Evolutionary conservation across 148 eudicot species (phyloP).

Genomic region (Spergularia bocconei): DNA sequence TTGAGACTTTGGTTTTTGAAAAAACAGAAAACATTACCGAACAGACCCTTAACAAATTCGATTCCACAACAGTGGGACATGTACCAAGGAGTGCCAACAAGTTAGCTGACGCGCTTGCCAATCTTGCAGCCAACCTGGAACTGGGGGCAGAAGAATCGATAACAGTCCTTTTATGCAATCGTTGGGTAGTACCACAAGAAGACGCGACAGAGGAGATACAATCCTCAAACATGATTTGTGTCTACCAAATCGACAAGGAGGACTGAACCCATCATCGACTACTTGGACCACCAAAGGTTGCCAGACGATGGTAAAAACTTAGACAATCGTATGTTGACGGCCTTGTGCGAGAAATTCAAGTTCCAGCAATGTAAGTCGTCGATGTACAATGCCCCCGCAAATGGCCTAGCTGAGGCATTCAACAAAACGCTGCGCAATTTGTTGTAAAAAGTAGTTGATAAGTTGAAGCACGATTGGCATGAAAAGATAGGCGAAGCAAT

Average conservation of each 20-base stretch:
- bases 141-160: not conserved
- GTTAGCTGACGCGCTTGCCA: constrained; percentile 15
- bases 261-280: not conserved
- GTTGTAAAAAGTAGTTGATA: not conserved
- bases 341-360: too few relatives aligned
- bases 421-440: not conserved
- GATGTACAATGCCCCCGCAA: not conserved
- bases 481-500: too few relatives aligned
- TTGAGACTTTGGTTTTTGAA: too few relatives aligned
- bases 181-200: not conserved
- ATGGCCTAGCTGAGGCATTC: not conserved
- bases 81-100: constrained; percentile 14
- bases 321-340: not conserved
- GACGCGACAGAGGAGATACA: not conserved
- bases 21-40: too few relatives aligned
- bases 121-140: constrained; percentile 13
- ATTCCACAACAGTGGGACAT: not conserved
- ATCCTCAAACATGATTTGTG: not conserved
- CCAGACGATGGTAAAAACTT: not conserved
- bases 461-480: too few relatives aligned
- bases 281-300: not conserved
- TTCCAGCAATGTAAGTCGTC: too few relatives aligned
- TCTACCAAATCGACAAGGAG: not conserved
- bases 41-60: not conserved
- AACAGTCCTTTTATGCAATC: not conserved